Evolutionary conservation across 2,329 filamentous ascomycete genomes (phyloP).

Genomic region (Cercospora sp.): DNA sequence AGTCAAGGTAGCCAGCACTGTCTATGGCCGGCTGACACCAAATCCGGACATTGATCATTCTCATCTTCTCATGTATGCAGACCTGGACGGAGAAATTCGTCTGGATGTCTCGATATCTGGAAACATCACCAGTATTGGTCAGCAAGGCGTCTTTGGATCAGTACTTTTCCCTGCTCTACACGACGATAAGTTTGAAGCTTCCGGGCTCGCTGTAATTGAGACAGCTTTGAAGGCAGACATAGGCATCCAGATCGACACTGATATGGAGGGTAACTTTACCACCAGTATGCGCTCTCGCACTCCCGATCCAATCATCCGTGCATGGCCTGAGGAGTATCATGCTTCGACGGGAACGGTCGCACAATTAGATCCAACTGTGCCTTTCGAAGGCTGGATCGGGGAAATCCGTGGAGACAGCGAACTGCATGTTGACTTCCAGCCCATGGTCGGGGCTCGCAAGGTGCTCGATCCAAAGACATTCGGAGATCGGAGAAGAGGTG

Average conservation of each 20-base stretch:
- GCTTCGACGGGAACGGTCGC: not conserved
- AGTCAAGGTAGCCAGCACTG: not conserved
- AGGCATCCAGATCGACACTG: not conserved
- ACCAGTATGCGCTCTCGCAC: not conserved
- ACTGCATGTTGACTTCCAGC: not conserved
- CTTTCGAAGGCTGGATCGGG: not conserved
- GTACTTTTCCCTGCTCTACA: not conserved
- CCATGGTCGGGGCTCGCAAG: not conserved
- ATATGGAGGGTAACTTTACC: conserved; percentile 3
- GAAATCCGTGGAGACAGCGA: not conserved
- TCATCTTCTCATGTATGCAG: not conserved
- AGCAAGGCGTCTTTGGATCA: not conserved
- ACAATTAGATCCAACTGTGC: not conserved
- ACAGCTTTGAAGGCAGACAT: not conserved
- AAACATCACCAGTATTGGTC: not conserved
- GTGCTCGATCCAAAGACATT: not conserved
- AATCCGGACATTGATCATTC: not conserved
- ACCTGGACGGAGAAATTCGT: not conserved
- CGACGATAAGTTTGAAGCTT: not conserved
- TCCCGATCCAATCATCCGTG: not conserved
- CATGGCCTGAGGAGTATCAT: not conserved
- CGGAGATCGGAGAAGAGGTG: not conserved
- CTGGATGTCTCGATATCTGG: conserved; percentile 2
- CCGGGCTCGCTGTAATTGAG: not conserved
- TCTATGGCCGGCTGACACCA: not conserved